Evolutionary conservation across 2,329 filamentous ascomycete species (phyloP), one percentile per base, ranked within the genome.

Genomic region (Basipetospora chlamydospora): DNA sequence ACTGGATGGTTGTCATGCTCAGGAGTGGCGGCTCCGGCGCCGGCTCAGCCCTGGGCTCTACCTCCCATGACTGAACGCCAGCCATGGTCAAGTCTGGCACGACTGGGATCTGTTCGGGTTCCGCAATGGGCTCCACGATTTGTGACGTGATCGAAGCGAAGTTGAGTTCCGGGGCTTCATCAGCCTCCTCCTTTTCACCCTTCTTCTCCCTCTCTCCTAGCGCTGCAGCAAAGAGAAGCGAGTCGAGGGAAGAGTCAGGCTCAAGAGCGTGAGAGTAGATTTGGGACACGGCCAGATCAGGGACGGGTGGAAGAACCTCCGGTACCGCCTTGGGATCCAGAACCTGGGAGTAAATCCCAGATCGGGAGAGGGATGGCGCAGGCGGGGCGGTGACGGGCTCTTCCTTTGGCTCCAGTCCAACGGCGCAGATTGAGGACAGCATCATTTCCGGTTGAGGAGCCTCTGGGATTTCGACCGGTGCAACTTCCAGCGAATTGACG

Each of bases 401-500:
- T 2, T 45, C 43, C 22, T 47, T 42, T 3, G 53, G 54, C 30
- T 55, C 51, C 8, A 50, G 35, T 17, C 44, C 35, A 40, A 54
- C 43, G 1, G 41, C 41, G 6, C 46, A 26, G 9, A 56, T 47
- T 8, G 32, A 42, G 3, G 50, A 47, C 6, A 55, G 21, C 23
- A 39, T 46, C 13, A 55, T 46, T 7, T 40, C 38, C 11, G 40
- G 37, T 1, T 39, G 40, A 12, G 44, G 20, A 30, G 20, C 18
- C 28, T 30, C 31, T 30, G 33, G 12, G 37, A 28, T 28, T 28
- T 23, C 16, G 4, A 53, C 35, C 10, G 62, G 62, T 44, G 64
- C 58, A 12, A 70, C 53, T 29, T 55, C 44, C 45, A 70, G 57
- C 2, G 54, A 52, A 26, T 62, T 57, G 13, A 72, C 60, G 1